Evolutionary conservation across 78 protist genomes (phyloP).

Genomic region (Parvularia atlantis): DNA sequence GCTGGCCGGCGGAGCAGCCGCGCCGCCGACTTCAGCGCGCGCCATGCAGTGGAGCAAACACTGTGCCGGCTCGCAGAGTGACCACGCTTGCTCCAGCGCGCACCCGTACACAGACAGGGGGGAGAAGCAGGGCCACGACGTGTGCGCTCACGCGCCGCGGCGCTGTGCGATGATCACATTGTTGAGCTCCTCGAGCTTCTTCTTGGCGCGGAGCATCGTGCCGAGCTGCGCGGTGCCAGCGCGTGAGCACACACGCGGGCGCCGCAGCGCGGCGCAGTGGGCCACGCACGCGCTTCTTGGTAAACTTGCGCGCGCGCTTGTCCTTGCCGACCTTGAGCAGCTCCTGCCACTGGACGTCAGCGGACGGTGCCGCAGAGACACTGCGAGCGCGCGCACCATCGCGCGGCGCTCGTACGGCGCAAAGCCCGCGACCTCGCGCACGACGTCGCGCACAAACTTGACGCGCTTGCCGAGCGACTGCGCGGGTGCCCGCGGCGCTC

Average conservation of each 20-base stretch:
- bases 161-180: neutral
- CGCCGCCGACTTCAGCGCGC: too few relatives aligned
- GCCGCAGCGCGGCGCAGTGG: neutral
- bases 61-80: too few relatives aligned
- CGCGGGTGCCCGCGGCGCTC: too few relatives aligned
- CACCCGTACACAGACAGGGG: too few relatives aligned
- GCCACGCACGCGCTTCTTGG: constrained; percentile 55
- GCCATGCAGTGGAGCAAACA: too few relatives aligned
- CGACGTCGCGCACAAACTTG: constrained; percentile 46
- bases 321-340: constrained; percentile 74
- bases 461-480: constrained; percentile 11
- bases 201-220: constrained; percentile 48
- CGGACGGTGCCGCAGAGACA: too few relatives aligned
- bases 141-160: too few relatives aligned
- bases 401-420: constrained; percentile 88
- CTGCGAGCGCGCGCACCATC: too few relatives aligned
- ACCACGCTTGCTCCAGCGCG: too few relatives aligned
- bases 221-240: constrained; percentile 19
- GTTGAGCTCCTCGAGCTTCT: constrained; percentile 43
- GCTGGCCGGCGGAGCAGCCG: too few relatives aligned
- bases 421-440: constrained; percentile 79
- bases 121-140: too few relatives aligned
- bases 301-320: constrained; percentile 84
- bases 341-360: too few relatives aligned
- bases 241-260: neutral